Evolutionary conservation across 768 basidiomycete genomes (phyloP).

Genomic region (Rhizopogon salebrosus): DNA sequence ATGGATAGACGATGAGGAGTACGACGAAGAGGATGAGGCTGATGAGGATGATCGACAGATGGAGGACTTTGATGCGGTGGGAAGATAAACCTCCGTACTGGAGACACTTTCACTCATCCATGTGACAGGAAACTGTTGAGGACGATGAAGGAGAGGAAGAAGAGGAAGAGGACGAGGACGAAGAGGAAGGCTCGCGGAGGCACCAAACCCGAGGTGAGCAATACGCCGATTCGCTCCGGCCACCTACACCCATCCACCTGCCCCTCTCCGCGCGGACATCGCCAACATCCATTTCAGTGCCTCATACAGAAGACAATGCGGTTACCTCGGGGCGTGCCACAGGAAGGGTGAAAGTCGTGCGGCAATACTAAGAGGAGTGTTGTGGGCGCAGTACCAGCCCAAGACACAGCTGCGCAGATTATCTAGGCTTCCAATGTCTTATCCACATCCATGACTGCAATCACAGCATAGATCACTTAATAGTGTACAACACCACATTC

Average conservation of each 20-base stretch:
- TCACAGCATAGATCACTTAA: slow-evolving; percentile 1
- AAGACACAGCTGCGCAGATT: slow-evolving; percentile 6
- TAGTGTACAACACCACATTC: slow-evolving; percentile 3
- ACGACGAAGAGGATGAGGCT: slow-evolving; percentile 59
- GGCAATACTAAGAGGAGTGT: slow-evolving; percentile 30
- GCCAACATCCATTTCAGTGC: slow-evolving; percentile 44
- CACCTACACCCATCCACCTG: slow-evolving; percentile 36
- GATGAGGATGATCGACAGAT: slow-evolving; percentile 62
- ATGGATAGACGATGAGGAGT: slow-evolving; percentile 78
- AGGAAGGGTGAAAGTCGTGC: slow-evolving; percentile 48
- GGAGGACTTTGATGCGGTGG: slow-evolving; percentile 84
- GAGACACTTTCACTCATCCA: slow-evolving; percentile 8
- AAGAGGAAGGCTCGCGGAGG: slow-evolving; percentile 22
- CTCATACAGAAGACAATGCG: slow-evolving; percentile 37
- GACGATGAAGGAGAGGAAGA: slow-evolving; percentile 53
- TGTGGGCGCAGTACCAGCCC: background rate
- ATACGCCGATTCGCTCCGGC: slow-evolving; percentile 30
- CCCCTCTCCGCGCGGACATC: slow-evolving; percentile 45
- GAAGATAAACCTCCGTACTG: slow-evolving; percentile 11
- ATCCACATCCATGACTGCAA: slow-evolving; percentile 6
- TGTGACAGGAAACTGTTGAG: slow-evolving; percentile 43
- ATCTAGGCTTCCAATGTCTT: slow-evolving; percentile 20
- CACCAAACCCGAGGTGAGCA: slow-evolving; percentile 32
- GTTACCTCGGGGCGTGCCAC: slow-evolving; percentile 19
- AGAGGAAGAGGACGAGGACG: slow-evolving; percentile 44